Base-by-base conservation (phyloP, 371 early-diverging fungal genomes). In the Saksenaea vasiformis region DNA sequence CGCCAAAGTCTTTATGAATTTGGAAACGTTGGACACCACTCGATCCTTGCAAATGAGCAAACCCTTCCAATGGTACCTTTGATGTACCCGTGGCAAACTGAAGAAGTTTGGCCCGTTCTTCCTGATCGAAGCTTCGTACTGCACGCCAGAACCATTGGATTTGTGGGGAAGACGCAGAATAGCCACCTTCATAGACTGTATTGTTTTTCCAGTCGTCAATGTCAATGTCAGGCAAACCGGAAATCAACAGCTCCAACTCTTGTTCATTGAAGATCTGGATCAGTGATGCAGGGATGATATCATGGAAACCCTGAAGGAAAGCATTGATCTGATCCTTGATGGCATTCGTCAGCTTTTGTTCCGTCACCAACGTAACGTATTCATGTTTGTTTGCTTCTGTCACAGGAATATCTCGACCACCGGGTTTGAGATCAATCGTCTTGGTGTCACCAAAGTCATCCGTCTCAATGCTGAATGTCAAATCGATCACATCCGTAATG, bases 71-170 rank as follows among this genome's bases (percentile, higher is more conserved):
- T 7, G 99, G 99, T 19, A 99, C 95, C 69, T 97, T 98, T 37
- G 95, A 94, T 1, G 99, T 99, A 24, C 99, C 99, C 0, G 99
- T 99, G 19, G 92, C 94, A 83, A 98, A 99, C 78, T 99, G 99
- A 54, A 99, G 80, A 58, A 99, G 78, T 75, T 98, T 98, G 26
- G 99, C 98, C 3, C 96, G 85, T 77, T 99, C 96, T 79, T 97
- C 98, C 73, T 96, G 95, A 68, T 93, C 92, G 77, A 98, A 97
- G 66, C 93, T 92, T n/a, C 98, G 88, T 11, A 99, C 98, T 0
- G 96, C 97, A 34, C 98, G 84, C 99, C 99, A 99, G 86, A 99
- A 99, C 98, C 98, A 97, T 74, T 96, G 95, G 53, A 99, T 89
- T 67, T 94, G 97, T 14, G 94, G 92, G 5, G 94, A 91, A 24